A percentile compares a stretch with the other conserved stretches of the same genome.
These are phyloP conservation scores for Chlamydomonas sp. DNA, from an alignment of 139 green algal genomes.

Conservation along the genomic window DNA sequence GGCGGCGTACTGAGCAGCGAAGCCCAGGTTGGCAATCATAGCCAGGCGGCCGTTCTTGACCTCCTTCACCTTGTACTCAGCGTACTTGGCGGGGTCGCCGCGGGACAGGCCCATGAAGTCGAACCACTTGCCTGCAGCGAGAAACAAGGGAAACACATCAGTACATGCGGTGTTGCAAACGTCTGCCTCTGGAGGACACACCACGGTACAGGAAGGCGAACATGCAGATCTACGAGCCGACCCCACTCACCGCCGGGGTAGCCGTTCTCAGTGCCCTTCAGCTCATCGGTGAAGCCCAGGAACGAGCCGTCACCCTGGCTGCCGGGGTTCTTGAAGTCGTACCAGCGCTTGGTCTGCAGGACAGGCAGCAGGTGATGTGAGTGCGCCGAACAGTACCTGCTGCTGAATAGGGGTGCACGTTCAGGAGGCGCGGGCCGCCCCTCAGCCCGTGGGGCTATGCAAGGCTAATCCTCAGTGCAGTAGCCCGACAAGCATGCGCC, in stretches of 20 bases:
- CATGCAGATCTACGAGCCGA: too few species aligned
- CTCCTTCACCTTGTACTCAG: conserved; percentile 89
- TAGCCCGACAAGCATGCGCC: too few species aligned
- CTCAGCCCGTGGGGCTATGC: too few species aligned
- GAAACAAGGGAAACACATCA: neutral
- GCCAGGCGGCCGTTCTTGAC: conserved; percentile 93
- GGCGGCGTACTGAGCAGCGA: conserved; percentile 84
- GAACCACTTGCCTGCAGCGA: conserved; percentile 72
- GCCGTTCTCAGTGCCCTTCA: conserved; percentile 82
- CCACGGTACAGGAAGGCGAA: too few species aligned
- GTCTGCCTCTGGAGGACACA: neutral
- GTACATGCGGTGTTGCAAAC: too few species aligned
- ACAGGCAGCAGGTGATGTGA: neutral
- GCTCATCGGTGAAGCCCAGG: conserved; percentile 83
- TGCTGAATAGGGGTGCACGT: too few species aligned
- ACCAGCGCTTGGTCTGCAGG: conserved; percentile 79
- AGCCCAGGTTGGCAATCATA: conserved; percentile 83
- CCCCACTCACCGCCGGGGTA: conserved; percentile 66
- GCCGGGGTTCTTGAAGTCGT: conserved; percentile 87
- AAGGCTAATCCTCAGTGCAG: too few species aligned
- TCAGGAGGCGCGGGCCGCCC: too few species aligned
- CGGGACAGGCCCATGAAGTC: conserved; percentile 84
- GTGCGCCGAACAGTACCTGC: neutral
- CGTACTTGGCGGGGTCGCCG: conserved; percentile 62
- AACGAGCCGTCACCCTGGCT: conserved; percentile 88